phyloP scores from a whole-genome alignment of 2,329 filamentous ascomycete species.

The Zymoseptoria brevis region DNA sequence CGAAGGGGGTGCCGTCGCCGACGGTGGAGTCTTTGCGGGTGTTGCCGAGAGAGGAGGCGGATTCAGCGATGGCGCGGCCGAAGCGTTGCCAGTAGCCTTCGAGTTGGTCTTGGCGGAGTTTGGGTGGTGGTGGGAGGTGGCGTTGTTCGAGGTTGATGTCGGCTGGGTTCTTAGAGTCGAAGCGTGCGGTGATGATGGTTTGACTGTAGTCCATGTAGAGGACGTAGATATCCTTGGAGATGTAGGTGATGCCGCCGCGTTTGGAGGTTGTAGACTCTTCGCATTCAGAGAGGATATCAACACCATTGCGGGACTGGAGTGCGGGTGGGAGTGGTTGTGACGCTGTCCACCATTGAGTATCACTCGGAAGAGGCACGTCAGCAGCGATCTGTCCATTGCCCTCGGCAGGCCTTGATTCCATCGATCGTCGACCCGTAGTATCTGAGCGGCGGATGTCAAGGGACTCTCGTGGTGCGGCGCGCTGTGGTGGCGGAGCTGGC shows the following conservation, averaged over 20 bases:
- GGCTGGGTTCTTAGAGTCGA: constrained; percentile 63
- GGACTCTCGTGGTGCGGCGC: constrained; percentile 43
- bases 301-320: constrained; percentile 67
- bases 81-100: constrained; percentile 77
- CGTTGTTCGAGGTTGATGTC: constrained; percentile 74
- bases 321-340: constrained; percentile 70
- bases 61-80: constrained; percentile 67
- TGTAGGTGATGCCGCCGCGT: constrained; percentile 59
- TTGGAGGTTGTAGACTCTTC: constrained; percentile 67
- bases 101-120: constrained; percentile 83
- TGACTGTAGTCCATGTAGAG: constrained; percentile 95
- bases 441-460: constrained; percentile 52
- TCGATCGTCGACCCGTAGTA: constrained; percentile 51
- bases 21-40: constrained; percentile 72
- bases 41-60: constrained; percentile 55
- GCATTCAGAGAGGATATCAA: constrained; percentile 71
- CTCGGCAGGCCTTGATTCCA: constrained; percentile 66
- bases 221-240: constrained; percentile 78
- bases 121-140: constrained; percentile 74
- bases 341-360: constrained; percentile 81
- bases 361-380: constrained; percentile 70
- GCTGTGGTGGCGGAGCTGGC: constrained; percentile 25
- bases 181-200: constrained; percentile 74
- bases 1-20: constrained; percentile 73
- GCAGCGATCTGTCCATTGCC: constrained; percentile 77